Percentiles rank a stretch among this genome's conserved stretches.
phyloP scores from a whole-genome alignment of 129 eudicot species.

The Flaveria robusta region DNA sequence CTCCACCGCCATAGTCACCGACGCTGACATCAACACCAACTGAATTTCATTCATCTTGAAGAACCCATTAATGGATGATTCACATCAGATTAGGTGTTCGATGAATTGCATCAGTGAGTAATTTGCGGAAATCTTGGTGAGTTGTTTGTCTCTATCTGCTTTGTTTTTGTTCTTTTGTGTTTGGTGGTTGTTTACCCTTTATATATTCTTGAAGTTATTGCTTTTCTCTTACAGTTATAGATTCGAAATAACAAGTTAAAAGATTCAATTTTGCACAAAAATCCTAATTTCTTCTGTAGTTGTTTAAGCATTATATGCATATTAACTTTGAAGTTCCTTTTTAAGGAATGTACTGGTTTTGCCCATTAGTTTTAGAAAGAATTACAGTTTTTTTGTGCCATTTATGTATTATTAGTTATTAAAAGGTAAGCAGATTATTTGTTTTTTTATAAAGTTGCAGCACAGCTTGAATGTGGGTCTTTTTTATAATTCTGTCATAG shows the following conservation, averaged over 20 bases:
- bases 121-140: constrained; percentile 23
- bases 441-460: constrained; percentile 22
- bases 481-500: constrained; percentile 19
- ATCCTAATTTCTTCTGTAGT: neutral
- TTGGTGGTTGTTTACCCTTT: constrained; percentile 12
- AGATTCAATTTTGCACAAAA: neutral
- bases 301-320: neutral
- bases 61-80: constrained; percentile 12
- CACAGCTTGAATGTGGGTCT: constrained; percentile 31
- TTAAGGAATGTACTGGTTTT: neutral
- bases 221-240: neutral
- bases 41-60: neutral
- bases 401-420: constrained; percentile 4
- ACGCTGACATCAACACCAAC: constrained; percentile 12
- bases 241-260: constrained; percentile 1
- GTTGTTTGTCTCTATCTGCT: neutral
- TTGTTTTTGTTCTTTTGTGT: neutral
- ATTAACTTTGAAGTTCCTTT: neutral
- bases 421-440: neutral
- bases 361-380: neutral
- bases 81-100: constrained; percentile 24
- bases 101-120: constrained; percentile 23
- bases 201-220: constrained; percentile 17
- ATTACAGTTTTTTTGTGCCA: neutral
- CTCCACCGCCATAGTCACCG: constrained; percentile 11